Evolutionary conservation across 768 basidiomycete species (phyloP), one percentile per base, ranked within the genome.

Genomic region (Calocybe indica): DNA sequence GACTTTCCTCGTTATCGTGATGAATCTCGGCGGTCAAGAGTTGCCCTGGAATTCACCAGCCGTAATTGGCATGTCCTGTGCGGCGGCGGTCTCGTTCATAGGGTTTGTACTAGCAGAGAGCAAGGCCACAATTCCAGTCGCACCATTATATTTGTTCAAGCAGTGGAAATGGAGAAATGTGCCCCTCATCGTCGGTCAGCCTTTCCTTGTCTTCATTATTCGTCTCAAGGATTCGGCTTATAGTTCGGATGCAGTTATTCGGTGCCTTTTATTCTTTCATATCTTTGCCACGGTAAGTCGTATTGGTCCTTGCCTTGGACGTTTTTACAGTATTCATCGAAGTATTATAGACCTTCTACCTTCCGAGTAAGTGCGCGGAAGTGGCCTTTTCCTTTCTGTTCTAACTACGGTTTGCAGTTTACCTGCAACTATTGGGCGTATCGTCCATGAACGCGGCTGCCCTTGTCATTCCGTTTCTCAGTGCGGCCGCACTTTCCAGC

Each of bases 131-230:
- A 43, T 55, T 43, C 61, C 58, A 8, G 46, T 62, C 7, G 57
- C 54, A 2, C 59, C 61, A 7, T 40, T 58, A 35, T 38, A 47
- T 11, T 50, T 58, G 13, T 61, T 61, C 39, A 45, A 48, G 15
- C 38, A 53, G 48, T 62, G 61, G 61, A 54, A 53, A 41, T 61
- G 61, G 61, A 51, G 61, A 14, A 62, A 62, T 40, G 58, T 61
- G 4, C 54, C 59, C 6, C 43, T 62, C 15, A 58, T 59, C 43
- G 55, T 60, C 32, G 43, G 59, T 61, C 34, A 14, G 51, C 49
- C 6, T 30, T 6, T 34, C 36, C 33, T 5, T 32, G 8, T 12
- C 13, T 44, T n/a, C 31, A 11, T 34, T 6, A 40, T 5, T 37
- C 6, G 33, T 10, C 6, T 7, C 28, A 9, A 40, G 34, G 14